Evolutionary conservation across 164 flowering plant species (phyloP), one percentile per base, ranked within the genome.

Genomic region (Cinnamomum chago): DNA sequence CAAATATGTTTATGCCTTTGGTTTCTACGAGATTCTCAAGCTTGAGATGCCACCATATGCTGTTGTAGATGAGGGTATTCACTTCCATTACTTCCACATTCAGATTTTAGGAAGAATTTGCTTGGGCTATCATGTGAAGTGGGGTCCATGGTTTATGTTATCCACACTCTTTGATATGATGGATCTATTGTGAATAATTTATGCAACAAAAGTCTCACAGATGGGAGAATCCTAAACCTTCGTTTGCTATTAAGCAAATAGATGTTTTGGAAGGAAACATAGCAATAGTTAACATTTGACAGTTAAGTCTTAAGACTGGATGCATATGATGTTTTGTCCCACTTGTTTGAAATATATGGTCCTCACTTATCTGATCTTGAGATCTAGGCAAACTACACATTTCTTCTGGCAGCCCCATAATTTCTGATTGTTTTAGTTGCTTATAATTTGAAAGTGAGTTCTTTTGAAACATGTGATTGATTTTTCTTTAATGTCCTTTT

Each of bases 1-100:
- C 7, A 28, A 24, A 27, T 67, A 6, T 50, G 33, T 74, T 13
- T 64, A 64, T 65, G 13, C 75, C 72, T 68, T 75, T 73, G 98
- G 96, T 75, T 82, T 81, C 81, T 94, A 92, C 72, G 98, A 94
- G 89, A 89, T 94, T 77, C 79, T 92, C 72, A 91, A 94, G 86
- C 88, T 91, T n/a, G 90, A 92, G 58, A 89, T 92, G 92, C 98
- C 98, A 28, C 81, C 95, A 70, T 89, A 94, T 88, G 98, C 98
- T 81, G 98, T 89, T 80, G 97, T 94, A 62, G 87, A 94, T 82
- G 97, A 94, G 98, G n/a, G 98, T 94, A 82, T 20, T 55, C 60
- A 17, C 20, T 55, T 55, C n/a, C 60, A 55, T 17, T 55, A 18
- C 60, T 2, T 55, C n/a, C 60, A 3, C 60, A 15, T 55, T 55